These are phyloP conservation scores for Trametes hirsuta DNA, from an alignment of 1,284 basidiomycete genomes.

Conservation along the genomic window DNA sequence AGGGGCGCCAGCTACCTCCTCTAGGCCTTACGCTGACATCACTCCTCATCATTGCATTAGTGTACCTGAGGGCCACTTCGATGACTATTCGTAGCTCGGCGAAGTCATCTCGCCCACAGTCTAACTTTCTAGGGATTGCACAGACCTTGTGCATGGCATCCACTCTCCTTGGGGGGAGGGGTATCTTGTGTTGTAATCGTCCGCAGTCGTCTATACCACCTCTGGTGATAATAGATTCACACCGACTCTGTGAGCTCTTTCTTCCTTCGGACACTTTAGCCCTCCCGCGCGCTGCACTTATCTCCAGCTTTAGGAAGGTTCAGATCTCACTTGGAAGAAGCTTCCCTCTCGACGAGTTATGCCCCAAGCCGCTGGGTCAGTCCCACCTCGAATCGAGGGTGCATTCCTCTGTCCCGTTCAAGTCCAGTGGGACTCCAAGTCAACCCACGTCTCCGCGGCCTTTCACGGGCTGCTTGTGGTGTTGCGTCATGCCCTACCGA, in stretches of 20 bases:
- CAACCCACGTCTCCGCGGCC: neutral
- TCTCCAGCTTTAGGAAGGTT: conserved; percentile 12
- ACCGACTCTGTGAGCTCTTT: conserved; percentile 5
- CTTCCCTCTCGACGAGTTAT: neutral
- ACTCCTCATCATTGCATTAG: neutral
- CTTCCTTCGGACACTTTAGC: conserved; percentile 14
- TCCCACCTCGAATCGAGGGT: conserved; percentile 5
- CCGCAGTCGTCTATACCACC: conserved; percentile 9
- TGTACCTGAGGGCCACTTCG: no score
- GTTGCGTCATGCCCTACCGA: neutral
- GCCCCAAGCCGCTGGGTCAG: conserved; percentile 7
- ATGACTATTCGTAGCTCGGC: neutral
- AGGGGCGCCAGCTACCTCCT: neutral
- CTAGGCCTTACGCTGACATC: neutral
- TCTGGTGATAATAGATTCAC: conserved; percentile 4
- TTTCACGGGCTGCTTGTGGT: neutral
- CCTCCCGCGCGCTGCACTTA: conserved; percentile 3
- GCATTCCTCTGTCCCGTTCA: neutral
- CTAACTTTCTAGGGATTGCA: conserved; percentile 9
- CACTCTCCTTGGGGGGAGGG: neutral
- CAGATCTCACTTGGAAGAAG: neutral
- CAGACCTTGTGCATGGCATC: conserved; percentile 5
- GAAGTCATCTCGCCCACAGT: neutral
- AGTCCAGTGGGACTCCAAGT: neutral
- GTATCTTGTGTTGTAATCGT: neutral